phyloP scores from a whole-genome alignment of 345 rosid genomes.

The Murraya paniculata region DNA sequence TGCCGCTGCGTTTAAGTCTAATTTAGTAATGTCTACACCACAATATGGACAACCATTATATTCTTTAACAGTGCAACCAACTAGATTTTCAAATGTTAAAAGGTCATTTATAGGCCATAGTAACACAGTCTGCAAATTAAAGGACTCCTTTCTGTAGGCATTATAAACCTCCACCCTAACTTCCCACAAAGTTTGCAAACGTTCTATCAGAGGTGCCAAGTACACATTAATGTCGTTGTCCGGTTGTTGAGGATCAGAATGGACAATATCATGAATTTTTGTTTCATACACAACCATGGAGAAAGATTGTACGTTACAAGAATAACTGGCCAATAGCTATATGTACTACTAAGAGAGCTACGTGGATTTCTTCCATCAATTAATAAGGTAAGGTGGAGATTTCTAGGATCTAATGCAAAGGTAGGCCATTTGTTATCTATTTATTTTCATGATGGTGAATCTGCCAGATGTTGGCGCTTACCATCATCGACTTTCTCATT shows the following conservation, averaged over 20 bases:
- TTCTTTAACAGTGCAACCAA: fast-evolving
- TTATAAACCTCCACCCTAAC: too few relatives aligned
- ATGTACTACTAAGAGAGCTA: neutral
- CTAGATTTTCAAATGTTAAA: too few relatives aligned
- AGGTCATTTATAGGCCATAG: too few relatives aligned
- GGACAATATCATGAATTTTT: too few relatives aligned
- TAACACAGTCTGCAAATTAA: too few relatives aligned
- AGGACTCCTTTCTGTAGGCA: too few relatives aligned
- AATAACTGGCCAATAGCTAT: neutral
- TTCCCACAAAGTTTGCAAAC: too few relatives aligned
- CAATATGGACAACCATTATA: too few relatives aligned
- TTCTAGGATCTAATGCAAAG: neutral
- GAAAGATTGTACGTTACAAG: neutral
- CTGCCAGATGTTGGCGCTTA: neutral
- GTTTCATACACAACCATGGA: too few relatives aligned
- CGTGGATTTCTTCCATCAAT: neutral
- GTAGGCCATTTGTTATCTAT: neutral
- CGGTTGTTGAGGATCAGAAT: neutral
- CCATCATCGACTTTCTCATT: neutral
- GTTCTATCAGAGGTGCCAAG: too few relatives aligned
- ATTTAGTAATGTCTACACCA: neutral
- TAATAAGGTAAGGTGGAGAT: neutral
- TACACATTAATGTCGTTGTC: too few relatives aligned
- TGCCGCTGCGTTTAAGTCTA: neutral
- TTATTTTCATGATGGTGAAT: neutral